Evolutionary conservation across 306 rosid genomes (phyloP).

Genomic region (Urtica urens): DNA sequence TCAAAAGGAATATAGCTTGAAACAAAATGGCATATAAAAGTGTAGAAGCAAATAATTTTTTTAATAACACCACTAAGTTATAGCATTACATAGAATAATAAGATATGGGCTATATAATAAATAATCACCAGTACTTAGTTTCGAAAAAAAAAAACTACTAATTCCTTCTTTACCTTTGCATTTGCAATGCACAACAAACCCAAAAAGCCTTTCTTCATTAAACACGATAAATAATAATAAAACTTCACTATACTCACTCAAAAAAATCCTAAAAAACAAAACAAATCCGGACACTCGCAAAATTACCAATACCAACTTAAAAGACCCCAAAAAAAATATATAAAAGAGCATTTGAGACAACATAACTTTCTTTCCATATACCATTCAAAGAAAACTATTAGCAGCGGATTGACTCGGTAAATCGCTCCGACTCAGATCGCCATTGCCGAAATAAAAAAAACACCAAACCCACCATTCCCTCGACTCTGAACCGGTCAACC

Average conservation of each 20-base stretch:
- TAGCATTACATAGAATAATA: too few relatives aligned
- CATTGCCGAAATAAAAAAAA: too few relatives aligned
- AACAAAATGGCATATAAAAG: too few relatives aligned
- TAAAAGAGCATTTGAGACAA: slow-evolving; percentile 26
- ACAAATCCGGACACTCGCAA: slow-evolving; percentile 33
- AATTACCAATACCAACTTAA: slow-evolving; percentile 15
- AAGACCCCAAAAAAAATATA: slow-evolving; percentile 29
- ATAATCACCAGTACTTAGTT: slow-evolving; percentile 2
- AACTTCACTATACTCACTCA: slow-evolving; percentile 41
- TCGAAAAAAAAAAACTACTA: slow-evolving; percentile 17
- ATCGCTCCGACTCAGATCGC: slow-evolving; percentile 33
- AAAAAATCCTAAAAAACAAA: slow-evolving; percentile 21
- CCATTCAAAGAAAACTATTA: slow-evolving; percentile 14
- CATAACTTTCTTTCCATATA: slow-evolving; percentile 24
- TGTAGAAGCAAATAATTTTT: too few relatives aligned
- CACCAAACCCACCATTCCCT: slow-evolving; percentile 36
- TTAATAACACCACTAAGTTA: too few relatives aligned
- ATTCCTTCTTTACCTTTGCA: slow-evolving; percentile 16
- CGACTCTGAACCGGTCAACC: slow-evolving; percentile 44
- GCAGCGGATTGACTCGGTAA: slow-evolving; percentile 6
- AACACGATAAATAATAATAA: not conserved
- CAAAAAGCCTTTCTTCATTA: slow-evolving; percentile 12
- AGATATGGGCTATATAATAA: too few relatives aligned
- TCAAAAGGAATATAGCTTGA: not conserved
- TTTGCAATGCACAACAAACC: slow-evolving; percentile 20